phyloP scores from a whole-genome alignment of 2,329 filamentous ascomycete genomes.

The Botrytis cinerea region DNA sequence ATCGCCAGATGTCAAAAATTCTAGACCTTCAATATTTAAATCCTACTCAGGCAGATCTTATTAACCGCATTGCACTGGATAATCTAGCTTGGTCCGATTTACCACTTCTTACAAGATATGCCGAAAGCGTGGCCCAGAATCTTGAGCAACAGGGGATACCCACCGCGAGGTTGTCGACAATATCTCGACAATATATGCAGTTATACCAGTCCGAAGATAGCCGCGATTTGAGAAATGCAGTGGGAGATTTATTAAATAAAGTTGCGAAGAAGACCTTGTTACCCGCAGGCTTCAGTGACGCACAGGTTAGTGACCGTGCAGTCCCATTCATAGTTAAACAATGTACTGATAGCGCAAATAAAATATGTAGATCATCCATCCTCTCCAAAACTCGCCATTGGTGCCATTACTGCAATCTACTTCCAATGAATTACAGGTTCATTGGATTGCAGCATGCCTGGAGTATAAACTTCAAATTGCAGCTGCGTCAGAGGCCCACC shows the following conservation, averaged over 20 bases:
- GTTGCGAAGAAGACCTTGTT: slow-evolving; percentile 34
- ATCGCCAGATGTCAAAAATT: slow-evolving; percentile 32
- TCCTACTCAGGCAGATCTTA: slow-evolving; percentile 21
- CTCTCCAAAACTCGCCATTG: slow-evolving; percentile 59
- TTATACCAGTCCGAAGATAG: slow-evolving; percentile 35
- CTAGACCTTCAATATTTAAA: slow-evolving; percentile 24
- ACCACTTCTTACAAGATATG: slow-evolving; percentile 37
- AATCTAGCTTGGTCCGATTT: slow-evolving; percentile 41
- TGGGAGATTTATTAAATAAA: slow-evolving; percentile 34
- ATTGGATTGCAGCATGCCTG: slow-evolving; percentile 55
- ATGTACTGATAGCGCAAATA: slow-evolving; percentile 42
- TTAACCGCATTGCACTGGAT: slow-evolving; percentile 37
- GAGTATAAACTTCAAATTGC: slow-evolving; percentile 53
- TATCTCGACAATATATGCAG: slow-evolving; percentile 29
- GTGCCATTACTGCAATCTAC: slow-evolving; percentile 48
- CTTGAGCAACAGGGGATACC: neutral
- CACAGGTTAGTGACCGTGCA: slow-evolving; percentile 48
- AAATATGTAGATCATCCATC: slow-evolving; percentile 55
- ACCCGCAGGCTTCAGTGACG: slow-evolving; percentile 42
- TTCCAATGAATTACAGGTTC: slow-evolving; percentile 41
- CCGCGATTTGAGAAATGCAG: slow-evolving; percentile 32
- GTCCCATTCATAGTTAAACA: slow-evolving; percentile 33
- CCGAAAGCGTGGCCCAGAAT: slow-evolving; percentile 24
- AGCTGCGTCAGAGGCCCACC: slow-evolving; percentile 47
- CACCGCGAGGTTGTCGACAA: neutral